Evolutionary conservation across 2,329 filamentous ascomycete genomes (phyloP).

Genomic region (Periconia macrospinosa): DNA sequence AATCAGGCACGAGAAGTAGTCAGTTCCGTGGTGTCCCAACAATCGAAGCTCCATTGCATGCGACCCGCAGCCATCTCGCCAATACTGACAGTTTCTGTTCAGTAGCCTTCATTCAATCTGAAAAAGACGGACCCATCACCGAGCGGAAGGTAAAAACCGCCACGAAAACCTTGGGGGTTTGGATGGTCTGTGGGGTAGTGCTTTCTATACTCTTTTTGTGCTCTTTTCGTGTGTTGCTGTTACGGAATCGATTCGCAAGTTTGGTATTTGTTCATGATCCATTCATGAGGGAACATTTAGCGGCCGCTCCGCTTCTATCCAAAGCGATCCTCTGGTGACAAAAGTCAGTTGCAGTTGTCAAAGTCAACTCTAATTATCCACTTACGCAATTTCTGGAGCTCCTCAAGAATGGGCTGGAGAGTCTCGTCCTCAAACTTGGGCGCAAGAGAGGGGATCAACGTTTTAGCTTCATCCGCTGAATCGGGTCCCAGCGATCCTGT

Average conservation of each 20-base stretch:
- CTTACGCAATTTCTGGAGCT: slow-evolving; percentile 78
- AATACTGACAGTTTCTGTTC: background rate
- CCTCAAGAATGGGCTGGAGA: slow-evolving; percentile 82
- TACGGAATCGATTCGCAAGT: background rate
- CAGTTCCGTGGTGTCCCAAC: background rate
- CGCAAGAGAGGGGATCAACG: slow-evolving; percentile 83
- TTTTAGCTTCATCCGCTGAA: slow-evolving; percentile 92
- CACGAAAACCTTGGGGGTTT: background rate
- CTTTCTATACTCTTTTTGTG: background rate
- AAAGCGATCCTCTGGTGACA: slow-evolving; percentile 28
- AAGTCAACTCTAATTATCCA: background rate
- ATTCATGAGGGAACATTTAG: background rate
- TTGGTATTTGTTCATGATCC: background rate
- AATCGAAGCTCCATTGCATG: background rate
- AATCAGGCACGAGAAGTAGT: background rate
- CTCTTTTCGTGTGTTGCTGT: background rate
- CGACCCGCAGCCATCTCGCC: no score
- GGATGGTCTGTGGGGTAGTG: background rate
- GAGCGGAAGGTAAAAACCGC: background rate
- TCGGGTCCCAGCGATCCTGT: slow-evolving; percentile 90
- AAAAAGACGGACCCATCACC: background rate
- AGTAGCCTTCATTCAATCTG: background rate
- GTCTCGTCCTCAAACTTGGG: slow-evolving; percentile 92
- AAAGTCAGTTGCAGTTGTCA: slow-evolving; percentile 16
- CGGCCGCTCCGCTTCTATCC: slow-evolving; percentile 10